Conservation (phyloP, 2,329 filamentous ascomycete genomes). For the Aspergillus ruber region DNA sequence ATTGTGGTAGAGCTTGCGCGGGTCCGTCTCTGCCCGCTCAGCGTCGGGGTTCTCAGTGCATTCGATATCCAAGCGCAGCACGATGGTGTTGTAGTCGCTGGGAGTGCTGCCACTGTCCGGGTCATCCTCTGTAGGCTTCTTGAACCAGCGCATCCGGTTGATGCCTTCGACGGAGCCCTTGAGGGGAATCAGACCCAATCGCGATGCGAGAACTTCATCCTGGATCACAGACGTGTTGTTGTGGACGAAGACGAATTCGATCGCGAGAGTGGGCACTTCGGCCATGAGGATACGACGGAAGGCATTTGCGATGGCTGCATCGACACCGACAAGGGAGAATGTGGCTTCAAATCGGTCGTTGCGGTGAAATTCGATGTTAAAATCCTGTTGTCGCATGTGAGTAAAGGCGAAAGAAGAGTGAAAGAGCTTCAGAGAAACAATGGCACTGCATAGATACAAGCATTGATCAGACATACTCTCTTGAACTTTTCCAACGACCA, state of each 20-base stretch:
- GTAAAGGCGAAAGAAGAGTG: neutral
- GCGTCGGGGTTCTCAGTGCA: constrained; percentile 76
- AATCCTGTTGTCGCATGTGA: constrained; percentile 41
- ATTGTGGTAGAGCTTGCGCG: constrained; percentile 75
- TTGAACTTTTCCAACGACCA: constrained; percentile 72
- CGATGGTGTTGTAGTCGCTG: constrained; percentile 80
- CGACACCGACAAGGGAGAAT: constrained; percentile 87
- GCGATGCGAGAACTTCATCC: constrained; percentile 88
- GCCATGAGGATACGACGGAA: constrained; percentile 93
- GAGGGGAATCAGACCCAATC: constrained; percentile 85
- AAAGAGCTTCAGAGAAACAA: neutral
- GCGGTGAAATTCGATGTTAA: constrained; percentile 75
- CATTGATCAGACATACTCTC: constrained; percentile 34
- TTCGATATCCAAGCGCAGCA: constrained; percentile 67
- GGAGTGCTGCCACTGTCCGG: constrained; percentile 45
- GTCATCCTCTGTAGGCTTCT: constrained; percentile 62
- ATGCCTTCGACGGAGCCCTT: constrained; percentile 72
- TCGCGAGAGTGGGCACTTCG: constrained; percentile 88
- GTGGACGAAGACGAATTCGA: constrained; percentile 86
- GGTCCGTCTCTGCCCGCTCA: constrained; percentile 67
- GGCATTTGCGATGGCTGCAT: constrained; percentile 90
- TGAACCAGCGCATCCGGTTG: constrained; percentile 75
- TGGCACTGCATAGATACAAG: neutral
- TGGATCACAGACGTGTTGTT: constrained; percentile 98
- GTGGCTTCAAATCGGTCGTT: constrained; percentile 70